Conservation (phyloP, 176 grass and related monocot species). For the Oryza nivara region DNA sequence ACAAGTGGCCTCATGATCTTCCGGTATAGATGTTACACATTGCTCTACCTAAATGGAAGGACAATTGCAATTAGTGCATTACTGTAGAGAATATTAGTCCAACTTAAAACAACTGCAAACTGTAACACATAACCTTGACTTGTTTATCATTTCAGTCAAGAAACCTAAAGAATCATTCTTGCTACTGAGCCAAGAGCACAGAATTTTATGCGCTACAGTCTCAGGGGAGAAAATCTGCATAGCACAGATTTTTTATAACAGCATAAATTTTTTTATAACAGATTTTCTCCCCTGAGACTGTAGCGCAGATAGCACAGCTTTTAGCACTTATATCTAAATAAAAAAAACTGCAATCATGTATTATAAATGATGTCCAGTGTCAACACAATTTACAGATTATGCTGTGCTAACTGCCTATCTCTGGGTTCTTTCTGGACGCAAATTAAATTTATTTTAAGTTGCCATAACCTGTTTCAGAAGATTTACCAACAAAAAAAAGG, state of each 20-base stretch:
- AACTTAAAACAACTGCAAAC: background rate
- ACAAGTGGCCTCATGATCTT: conserved; percentile 76
- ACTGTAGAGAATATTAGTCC: background rate
- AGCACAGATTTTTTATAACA: no score
- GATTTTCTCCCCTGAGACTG: no score
- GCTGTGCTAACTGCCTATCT: background rate
- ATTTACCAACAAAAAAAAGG: background rate
- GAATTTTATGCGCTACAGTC: background rate
- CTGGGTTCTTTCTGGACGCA: background rate
- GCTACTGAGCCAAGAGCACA: background rate
- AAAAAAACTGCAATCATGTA: background rate
- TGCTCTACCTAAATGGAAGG: conserved; percentile 72
- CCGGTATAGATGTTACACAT: conserved; percentile 64
- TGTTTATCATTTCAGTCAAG: background rate
- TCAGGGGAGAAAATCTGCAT: no score
- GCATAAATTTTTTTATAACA: no score
- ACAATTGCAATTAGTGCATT: conserved; percentile 5
- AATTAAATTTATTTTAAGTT: background rate
- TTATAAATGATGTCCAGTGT: background rate
- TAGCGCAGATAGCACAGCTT: background rate
- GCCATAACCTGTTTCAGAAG: background rate
- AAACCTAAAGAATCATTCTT: background rate
- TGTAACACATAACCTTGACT: background rate
- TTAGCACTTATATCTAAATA: background rate
- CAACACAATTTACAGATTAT: background rate